phyloP scores from a whole-genome alignment of 2,329 filamentous ascomycete species.

The Pseudocercospora cruenta region DNA sequence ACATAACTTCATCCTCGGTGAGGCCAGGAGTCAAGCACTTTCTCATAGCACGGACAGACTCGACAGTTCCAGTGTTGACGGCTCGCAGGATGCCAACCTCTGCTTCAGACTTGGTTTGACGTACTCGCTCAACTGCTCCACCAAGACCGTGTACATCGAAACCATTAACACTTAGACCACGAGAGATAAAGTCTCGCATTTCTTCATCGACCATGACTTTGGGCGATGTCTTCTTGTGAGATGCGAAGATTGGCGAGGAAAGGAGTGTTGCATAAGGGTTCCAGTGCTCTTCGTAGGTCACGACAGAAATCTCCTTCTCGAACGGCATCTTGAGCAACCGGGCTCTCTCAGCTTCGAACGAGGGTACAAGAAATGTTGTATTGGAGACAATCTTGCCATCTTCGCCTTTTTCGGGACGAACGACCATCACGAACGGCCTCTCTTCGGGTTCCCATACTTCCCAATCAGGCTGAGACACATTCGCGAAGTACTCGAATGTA shows the following conservation, averaged over 20 bases:
- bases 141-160: slow-evolving; percentile 61
- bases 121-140: slow-evolving; percentile 60
- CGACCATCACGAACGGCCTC: slow-evolving; percentile 62
- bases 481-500: slow-evolving; percentile 67
- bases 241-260: slow-evolving; percentile 19
- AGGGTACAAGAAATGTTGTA: slow-evolving; percentile 62
- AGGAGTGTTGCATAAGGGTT: slow-evolving; percentile 62
- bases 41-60: slow-evolving; percentile 62
- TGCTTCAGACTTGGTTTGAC: slow-evolving; percentile 60
- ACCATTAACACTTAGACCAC: slow-evolving; percentile 57
- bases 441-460: slow-evolving; percentile 68
- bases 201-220: slow-evolving; percentile 68
- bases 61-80: slow-evolving; percentile 67
- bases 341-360: slow-evolving; percentile 64
- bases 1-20: slow-evolving; percentile 61
- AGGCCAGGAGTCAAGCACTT: slow-evolving; percentile 59
- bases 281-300: slow-evolving; percentile 68
- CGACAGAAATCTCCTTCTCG: slow-evolving; percentile 54
- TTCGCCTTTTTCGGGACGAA: slow-evolving; percentile 50
- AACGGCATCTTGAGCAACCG: slow-evolving; percentile 63
- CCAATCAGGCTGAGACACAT: slow-evolving; percentile 57
- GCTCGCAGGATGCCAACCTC: slow-evolving; percentile 63
- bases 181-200: slow-evolving; percentile 65
- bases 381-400: slow-evolving; percentile 54
- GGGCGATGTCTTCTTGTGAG: slow-evolving; percentile 35